Percentiles rank a stretch among this genome's conserved stretches.
Conservation (phyloP, 306 rosid species). For the Pyrus pyrifolia region DNA sequence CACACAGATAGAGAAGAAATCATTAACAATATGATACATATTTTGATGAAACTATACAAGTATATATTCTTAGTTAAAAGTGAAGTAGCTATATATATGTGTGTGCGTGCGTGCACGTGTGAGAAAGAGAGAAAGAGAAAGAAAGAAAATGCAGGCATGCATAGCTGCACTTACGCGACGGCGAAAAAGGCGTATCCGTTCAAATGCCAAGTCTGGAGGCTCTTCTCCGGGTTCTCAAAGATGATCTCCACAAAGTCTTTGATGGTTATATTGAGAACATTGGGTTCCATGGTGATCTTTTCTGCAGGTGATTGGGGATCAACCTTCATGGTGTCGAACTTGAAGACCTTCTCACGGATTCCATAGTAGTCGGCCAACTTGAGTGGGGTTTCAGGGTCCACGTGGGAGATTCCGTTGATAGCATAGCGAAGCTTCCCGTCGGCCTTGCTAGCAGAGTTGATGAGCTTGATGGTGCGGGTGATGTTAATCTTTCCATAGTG, state of each 20-base stretch:
- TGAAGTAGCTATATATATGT: not conserved
- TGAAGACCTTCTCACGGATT: constrained; percentile 35
- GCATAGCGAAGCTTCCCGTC: constrained; percentile 65
- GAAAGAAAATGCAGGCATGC: not conserved
- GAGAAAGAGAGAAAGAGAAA: not conserved
- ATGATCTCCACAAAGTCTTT: constrained; percentile 59
- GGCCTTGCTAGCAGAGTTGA: constrained; percentile 34
- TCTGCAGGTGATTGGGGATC: not conserved
- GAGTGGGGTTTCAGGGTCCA: constrained; percentile 48
- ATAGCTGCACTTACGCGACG: constrained; percentile 47
- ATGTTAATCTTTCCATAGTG: constrained; percentile 71
- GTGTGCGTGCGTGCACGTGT: not conserved
- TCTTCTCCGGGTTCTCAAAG: constrained; percentile 77
- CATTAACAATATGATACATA: not conserved
- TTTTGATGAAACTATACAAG: too few relatives aligned
- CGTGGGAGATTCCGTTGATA: constrained; percentile 61
- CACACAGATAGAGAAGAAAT: not conserved
- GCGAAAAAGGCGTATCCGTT: constrained; percentile 60
- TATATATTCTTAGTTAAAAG: not conserved
- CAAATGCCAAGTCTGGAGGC: constrained; percentile 60
- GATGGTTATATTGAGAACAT: constrained; percentile 30
- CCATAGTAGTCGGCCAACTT: constrained; percentile 74
- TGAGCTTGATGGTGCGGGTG: constrained; percentile 55
- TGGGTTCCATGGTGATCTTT: constrained; percentile 13
- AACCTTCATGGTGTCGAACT: constrained; percentile 34